Conservation (phyloP, 2,329 filamentous ascomycete species). For the Incumbomyces delicatus region DNA sequence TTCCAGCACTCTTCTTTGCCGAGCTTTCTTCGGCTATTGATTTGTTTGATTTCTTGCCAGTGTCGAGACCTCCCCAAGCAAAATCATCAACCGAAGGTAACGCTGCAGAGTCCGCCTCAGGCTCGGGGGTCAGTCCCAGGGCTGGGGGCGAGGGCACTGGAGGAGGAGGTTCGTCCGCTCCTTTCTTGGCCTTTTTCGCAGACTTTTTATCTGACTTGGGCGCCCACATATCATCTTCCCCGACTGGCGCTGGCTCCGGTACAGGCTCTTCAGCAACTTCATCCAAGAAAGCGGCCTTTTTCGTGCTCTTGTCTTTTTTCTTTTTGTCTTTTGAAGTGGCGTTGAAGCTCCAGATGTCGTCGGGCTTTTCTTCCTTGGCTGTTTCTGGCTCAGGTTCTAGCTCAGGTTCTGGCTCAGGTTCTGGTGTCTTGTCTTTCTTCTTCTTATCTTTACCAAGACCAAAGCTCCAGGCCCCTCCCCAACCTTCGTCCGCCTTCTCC, state of each 20-base stretch:
- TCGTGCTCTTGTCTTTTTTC: constrained; percentile 37
- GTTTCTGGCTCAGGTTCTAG: constrained; percentile 25
- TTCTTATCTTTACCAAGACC: constrained; percentile 39
- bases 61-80: constrained; percentile 29
- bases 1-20: constrained; percentile 25
- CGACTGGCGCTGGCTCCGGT: constrained; percentile 9
- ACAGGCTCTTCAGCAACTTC: constrained; percentile 11
- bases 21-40: constrained; percentile 32
- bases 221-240: constrained; percentile 26
- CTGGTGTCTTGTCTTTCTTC: constrained; percentile 27
- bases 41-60: constrained; percentile 32
- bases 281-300: constrained; percentile 29
- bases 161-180: constrained; percentile 36
- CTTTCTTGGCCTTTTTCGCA: constrained; percentile 39
- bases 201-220: constrained; percentile 32
- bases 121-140: constrained; percentile 33
- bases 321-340: constrained; percentile 39
- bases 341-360: constrained; percentile 36
- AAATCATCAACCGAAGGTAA: constrained; percentile 26
- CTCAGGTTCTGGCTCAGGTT: constrained; percentile 5
- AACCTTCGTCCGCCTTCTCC: constrained; percentile 35
- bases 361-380: constrained; percentile 35
- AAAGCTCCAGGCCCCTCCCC: constrained; percentile 35
- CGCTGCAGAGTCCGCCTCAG: constrained; percentile 22
- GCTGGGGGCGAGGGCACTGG: constrained; percentile 40